Conservation (phyloP, 495 filamentous ascomycete species). For the Neurospora tetraspora region DNA sequence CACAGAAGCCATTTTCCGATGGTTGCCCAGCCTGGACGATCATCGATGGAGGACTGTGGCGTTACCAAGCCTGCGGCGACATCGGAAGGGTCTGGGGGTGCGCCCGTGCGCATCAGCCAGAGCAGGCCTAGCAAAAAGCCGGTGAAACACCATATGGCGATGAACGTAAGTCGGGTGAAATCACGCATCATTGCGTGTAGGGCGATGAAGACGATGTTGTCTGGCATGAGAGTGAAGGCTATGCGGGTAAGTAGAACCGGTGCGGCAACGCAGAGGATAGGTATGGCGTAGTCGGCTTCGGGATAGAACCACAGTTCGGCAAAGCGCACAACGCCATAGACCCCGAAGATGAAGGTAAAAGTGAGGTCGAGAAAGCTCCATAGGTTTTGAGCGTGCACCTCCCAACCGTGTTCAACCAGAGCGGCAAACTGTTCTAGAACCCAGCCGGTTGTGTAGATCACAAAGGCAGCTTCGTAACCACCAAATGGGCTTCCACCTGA, state of each 20-base stretch:
- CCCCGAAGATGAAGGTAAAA: constrained; percentile 44
- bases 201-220: constrained; percentile 59
- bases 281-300: constrained; percentile 39
- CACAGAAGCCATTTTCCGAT: constrained; percentile 60
- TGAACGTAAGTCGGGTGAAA: constrained; percentile 49
- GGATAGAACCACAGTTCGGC: constrained; percentile 31
- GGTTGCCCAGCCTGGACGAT: constrained; percentile 27
- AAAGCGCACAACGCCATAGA: constrained; percentile 45
- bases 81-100: background rate
- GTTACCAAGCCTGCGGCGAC: constrained; percentile 13
- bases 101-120: constrained; percentile 37
- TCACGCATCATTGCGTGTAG: constrained; percentile 58
- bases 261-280: constrained; percentile 50
- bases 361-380: constrained; percentile 59
- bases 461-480: constrained; percentile 41
- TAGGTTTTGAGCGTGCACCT: constrained; percentile 56
- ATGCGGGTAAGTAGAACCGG: constrained; percentile 52
- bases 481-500: constrained; percentile 32
- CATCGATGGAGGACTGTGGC: constrained; percentile 20
- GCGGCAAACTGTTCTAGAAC: constrained; percentile 52
- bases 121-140: constrained; percentile 53
- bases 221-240: constrained; percentile 56
- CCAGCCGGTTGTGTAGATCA: constrained; percentile 49
- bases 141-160: constrained; percentile 55
- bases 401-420: constrained; percentile 58